Conservation (phyloP, 257 asterid species). For the Fraxinus pennsylvanica region DNA sequence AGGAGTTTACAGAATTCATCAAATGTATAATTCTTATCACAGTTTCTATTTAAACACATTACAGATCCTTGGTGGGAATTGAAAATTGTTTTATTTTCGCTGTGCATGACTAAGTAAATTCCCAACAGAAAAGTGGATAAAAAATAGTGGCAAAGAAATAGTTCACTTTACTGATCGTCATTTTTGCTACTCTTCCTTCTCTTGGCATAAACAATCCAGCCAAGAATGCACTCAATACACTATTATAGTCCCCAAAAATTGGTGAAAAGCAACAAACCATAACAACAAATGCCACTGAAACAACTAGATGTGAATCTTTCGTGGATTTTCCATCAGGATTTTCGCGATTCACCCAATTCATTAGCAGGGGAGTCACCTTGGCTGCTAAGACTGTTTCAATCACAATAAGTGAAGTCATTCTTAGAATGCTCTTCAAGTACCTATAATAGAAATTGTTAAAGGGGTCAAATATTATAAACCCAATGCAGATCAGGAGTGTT, state of each 20-base stretch:
- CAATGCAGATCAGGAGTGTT: constrained; percentile 54
- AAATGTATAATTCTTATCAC: no score
- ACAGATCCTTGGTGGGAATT: no score
- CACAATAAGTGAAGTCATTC: constrained; percentile 41
- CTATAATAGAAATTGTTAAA: constrained; percentile 34
- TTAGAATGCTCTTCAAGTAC: background rate
- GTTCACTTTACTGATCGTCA: constrained; percentile 73
- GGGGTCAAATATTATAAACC: constrained; percentile 69
- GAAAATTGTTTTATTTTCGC: no score
- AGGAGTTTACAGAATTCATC: no score
- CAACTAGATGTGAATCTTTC: constrained; percentile 79
- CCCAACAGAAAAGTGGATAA: constrained; percentile 52
- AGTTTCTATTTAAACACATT: no score
- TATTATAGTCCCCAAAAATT: constrained; percentile 38
- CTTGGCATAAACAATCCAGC: constrained; percentile 93
- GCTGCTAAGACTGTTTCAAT: constrained; percentile 57
- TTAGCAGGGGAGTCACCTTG: constrained; percentile 56
- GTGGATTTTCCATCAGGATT: constrained; percentile 91
- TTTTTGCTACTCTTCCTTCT: constrained; percentile 75
- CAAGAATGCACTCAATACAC: constrained; percentile 71
- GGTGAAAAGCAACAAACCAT: constrained; percentile 65
- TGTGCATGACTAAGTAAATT: no score
- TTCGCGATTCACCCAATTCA: constrained; percentile 89
- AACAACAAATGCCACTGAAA: constrained; percentile 69
- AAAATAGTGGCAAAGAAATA: constrained; percentile 66